Base-by-base conservation (phyloP, 148 eudicot genomes). In the Nepenthes gracilis region DNA sequence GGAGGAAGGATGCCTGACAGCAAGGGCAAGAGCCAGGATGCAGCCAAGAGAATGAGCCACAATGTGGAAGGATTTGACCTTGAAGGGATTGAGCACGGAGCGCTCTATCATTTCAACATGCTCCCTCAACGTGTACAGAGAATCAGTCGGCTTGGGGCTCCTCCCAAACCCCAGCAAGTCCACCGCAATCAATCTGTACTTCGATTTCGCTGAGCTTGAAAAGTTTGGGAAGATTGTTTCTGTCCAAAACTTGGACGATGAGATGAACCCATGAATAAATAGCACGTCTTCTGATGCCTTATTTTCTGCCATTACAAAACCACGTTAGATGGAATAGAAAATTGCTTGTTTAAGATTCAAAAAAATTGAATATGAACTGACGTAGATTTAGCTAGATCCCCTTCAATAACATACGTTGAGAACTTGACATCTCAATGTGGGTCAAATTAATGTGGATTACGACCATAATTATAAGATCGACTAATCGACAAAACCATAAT, bases 11-110 rank as follows among this genome's bases (percentile, higher is more conserved):
- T 92, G 76, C 55, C 78, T 84, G 47, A 82, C 97, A 0, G 94
- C 86, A 4, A 92, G 79, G 1, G 96, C 97, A 2, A 92, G 81
- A 12, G 96, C 97, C 59, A 92, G 55, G 64, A 92, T 88, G 83
- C 97, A 92, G 5, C 97, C 97, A 33, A 92, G 72, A 2, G 97
- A 92, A 69, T 92, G 97, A 1, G 97, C 97, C 2, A 92, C 97
- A 5, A 92, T 85, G 79, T 92, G 97, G 70, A 92, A 85, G 2
- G 93, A 88, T 65, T 82, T 79, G 1, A 92, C 78, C 14, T 72
- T 68, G 73, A 85, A 65, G 0, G 66, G 76, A 37, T 78, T 82
- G 15, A 92, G 61, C 33, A 92, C 96, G 1, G 96, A 80, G 11
- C 69, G 71, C 52, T 92, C 96, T 11, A 92, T 92, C 96, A 85